Percentiles rank a stretch among this genome's conserved stretches.
Evolutionary conservation across 2,329 filamentous ascomycete genomes (phyloP).

Genomic region (Ophiocordyceps camponoti-saundersi): DNA sequence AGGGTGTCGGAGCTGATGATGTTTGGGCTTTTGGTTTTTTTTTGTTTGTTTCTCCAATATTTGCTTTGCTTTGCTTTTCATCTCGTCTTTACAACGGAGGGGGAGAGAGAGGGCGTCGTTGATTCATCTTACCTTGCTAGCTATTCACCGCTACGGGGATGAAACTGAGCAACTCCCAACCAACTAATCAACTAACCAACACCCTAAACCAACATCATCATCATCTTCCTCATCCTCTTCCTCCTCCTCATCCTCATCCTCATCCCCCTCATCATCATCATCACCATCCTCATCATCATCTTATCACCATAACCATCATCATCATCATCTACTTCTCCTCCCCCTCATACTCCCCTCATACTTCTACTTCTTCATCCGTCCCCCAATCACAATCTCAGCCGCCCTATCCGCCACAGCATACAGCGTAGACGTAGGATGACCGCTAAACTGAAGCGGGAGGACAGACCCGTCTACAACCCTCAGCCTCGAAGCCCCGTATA

Average conservation of each 20-base stretch:
- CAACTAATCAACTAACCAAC: too few species aligned
- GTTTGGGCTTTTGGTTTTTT: background rate
- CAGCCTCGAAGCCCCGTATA: constrained; percentile 16
- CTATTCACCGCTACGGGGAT: too few species aligned
- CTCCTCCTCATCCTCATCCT: background rate
- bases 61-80: background rate
- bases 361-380: too few species aligned
- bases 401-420: constrained; percentile 6
- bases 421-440: constrained; percentile 4
- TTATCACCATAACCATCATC: too few species aligned
- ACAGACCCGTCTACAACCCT: constrained; percentile 7
- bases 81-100: background rate
- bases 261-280: too few species aligned
- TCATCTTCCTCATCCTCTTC: background rate
- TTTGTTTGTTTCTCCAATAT: background rate
- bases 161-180: too few species aligned
- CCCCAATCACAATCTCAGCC: constrained; percentile 2
- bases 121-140: too few species aligned
- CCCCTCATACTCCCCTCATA: too few species aligned
- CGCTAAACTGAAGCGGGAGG: constrained; percentile 5
- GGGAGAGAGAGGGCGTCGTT: too few species aligned
- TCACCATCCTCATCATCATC: too few species aligned
- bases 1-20: background rate
- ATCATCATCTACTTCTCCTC: too few species aligned
- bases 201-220: background rate